These are phyloP conservation scores for Elaeis oleifera DNA, from an alignment of 202 grass and related monocot genomes.

Conservation along the genomic window DNA sequence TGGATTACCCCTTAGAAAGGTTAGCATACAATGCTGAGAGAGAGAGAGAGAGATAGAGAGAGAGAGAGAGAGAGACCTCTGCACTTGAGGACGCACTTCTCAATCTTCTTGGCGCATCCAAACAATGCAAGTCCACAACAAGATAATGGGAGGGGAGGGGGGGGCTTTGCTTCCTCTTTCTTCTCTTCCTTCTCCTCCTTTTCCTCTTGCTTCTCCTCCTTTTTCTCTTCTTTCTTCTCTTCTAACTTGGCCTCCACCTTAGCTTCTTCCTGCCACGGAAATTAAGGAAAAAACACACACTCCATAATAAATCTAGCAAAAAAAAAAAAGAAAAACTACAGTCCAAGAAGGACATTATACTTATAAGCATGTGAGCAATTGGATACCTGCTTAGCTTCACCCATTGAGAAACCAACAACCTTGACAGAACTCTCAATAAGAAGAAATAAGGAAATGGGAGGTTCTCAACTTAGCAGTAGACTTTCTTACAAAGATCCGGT, in stretches of 20 bases:
- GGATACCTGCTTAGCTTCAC: slow-evolving; percentile 45
- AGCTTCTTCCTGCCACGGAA: slow-evolving; percentile 15
- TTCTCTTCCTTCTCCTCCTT: slow-evolving; percentile 16
- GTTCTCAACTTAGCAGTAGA: slow-evolving; percentile 7
- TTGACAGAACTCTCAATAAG: background rate
- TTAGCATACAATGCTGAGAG: too few species aligned
- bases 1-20: background rate
- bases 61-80: slow-evolving; percentile 30
- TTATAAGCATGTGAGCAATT: too few species aligned
- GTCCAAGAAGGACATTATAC: too few species aligned
- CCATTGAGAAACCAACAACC: slow-evolving; percentile 29
- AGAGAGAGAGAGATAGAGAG: background rate
- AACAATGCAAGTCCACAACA: slow-evolving; percentile 65
- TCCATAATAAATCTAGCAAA: background rate
- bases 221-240: slow-evolving; percentile 27
- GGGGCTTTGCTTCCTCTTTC: slow-evolving; percentile 23
- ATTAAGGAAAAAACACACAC: background rate
- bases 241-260: slow-evolving; percentile 25
- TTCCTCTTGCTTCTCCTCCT: slow-evolving; percentile 2
- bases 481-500: slow-evolving; percentile 9
- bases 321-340: too few species aligned
- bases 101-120: slow-evolving; percentile 67
- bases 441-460: slow-evolving; percentile 4
- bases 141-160: slow-evolving; percentile 38
- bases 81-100: slow-evolving; percentile 48